Conservation (phyloP, 805 yeast genomes). For the Cyberlindnera americana region DNA sequence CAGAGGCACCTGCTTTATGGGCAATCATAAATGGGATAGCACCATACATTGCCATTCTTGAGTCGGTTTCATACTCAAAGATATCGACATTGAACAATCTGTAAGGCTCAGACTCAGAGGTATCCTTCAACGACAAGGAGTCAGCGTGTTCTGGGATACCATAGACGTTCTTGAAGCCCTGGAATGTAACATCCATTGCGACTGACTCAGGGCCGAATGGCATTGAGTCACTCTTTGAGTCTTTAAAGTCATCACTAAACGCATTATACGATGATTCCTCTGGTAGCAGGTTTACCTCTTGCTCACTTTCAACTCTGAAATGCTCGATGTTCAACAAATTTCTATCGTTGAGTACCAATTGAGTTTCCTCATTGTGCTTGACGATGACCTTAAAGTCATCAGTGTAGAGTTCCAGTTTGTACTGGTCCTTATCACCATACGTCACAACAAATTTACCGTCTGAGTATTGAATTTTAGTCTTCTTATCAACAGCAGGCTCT, state of each 20-base stretch:
- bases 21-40: constrained; percentile 86
- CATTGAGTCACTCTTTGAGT: constrained; percentile 58
- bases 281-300: constrained; percentile 40
- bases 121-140: constrained; percentile 67
- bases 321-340: constrained; percentile 82
- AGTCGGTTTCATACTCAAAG: constrained; percentile 83
- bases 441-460: constrained; percentile 20
- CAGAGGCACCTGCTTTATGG: constrained; percentile 49
- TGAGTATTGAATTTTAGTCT: constrained; percentile 17
- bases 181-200: constrained; percentile 70
- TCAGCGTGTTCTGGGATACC: constrained; percentile 99
- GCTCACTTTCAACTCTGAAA: constrained; percentile 47
- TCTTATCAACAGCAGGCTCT: constrained; percentile 22
- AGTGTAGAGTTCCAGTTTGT: constrained; percentile 40
- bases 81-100: constrained; percentile 91
- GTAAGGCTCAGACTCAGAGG: constrained; percentile 65
- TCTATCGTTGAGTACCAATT: constrained; percentile 63
- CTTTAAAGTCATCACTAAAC: constrained; percentile 70
- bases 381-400: constrained; percentile 51
- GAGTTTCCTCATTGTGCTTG: constrained; percentile 40
- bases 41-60: constrained; percentile 92
- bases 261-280: constrained; percentile 64
- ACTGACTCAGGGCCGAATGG: constrained; percentile 90
- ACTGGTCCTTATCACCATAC: constrained; percentile 40
- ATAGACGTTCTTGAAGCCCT: constrained; percentile 59